Conservation (phyloP, 2,329 filamentous ascomycete genomes). For the Zymoseptoria pseudotritici region DNA sequence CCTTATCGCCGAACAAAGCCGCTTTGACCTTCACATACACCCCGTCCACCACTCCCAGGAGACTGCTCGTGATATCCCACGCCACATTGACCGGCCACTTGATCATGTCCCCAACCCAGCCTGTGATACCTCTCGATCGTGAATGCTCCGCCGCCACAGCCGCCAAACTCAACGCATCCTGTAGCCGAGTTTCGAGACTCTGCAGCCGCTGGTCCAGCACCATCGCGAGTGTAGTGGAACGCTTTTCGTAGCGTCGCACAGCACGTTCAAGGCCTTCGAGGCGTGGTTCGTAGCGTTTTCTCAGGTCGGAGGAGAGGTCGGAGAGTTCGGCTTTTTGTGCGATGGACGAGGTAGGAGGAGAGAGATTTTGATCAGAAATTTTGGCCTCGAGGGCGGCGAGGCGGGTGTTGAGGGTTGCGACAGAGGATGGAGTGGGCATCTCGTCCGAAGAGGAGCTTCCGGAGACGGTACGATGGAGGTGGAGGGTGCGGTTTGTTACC, state of each 20-base stretch:
- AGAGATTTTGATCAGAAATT: conserved; percentile 20
- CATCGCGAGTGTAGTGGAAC: conserved; percentile 64
- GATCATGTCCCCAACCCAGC: conserved; percentile 12
- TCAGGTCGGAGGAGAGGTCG: conserved; percentile 45
- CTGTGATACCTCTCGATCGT: conserved; percentile 19
- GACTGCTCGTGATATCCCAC: conserved; percentile 13
- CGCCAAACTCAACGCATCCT: conserved; percentile 74
- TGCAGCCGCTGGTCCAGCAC: conserved; percentile 70
- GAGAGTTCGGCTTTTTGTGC: conserved; percentile 27
- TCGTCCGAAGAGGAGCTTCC: conserved; percentile 22
- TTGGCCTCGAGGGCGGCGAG: conserved; percentile 28
- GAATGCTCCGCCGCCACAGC: conserved; percentile 57
- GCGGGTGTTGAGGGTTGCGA: conserved; percentile 21
- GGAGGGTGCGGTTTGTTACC: conserved; percentile 68
- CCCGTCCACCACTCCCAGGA: conserved; percentile 16
- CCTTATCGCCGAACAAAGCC: conserved; percentile 13
- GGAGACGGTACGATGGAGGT: conserved; percentile 66
- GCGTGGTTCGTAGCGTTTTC: conserved; percentile 65
- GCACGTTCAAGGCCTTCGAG: conserved; percentile 83
- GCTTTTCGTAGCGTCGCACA: conserved; percentile 86
- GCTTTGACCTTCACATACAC: conserved; percentile 18
- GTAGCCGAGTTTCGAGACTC: conserved; percentile 61
- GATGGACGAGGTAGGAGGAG: conserved; percentile 17
- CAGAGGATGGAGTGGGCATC: conserved; percentile 20
- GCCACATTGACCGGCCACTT: conserved; percentile 16